phyloP scores from a whole-genome alignment of 495 filamentous ascomycete species.

The Evansstolkia leycettana region DNA sequence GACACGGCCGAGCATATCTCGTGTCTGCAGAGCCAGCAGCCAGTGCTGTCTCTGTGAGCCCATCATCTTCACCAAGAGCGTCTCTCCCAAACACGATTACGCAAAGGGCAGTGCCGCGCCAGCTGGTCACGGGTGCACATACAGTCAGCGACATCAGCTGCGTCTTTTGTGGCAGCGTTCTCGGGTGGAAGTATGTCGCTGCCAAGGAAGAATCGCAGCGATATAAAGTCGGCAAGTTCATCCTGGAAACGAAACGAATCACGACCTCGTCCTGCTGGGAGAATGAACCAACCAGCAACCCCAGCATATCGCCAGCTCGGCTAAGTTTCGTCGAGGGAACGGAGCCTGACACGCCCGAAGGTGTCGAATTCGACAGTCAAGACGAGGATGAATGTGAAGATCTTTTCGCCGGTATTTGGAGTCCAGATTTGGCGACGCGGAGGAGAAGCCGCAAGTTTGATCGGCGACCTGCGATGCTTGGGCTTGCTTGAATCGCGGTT shows the following conservation, averaged over 20 bases:
- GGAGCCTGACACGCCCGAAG: constrained; percentile 7
- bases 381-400: constrained; percentile 96
- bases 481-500: constrained; percentile 10
- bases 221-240: constrained; percentile 95
- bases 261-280: constrained; percentile 60
- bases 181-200: constrained; percentile 92
- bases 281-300: constrained; percentile 14
- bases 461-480: constrained; percentile 15
- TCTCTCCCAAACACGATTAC: constrained; percentile 43
- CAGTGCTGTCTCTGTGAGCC: constrained; percentile 16
- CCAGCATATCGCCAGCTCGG: neutral
- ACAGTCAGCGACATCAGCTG: constrained; percentile 46
- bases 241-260: constrained; percentile 76
- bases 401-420: constrained; percentile 82
- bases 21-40: constrained; percentile 38
- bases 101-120: constrained; percentile 51
- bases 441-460: constrained; percentile 43
- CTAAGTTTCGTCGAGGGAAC: neutral
- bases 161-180: constrained; percentile 48
- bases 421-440: constrained; percentile 51
- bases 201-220: constrained; percentile 69
- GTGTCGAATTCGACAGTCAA: constrained; percentile 71
- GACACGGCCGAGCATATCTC: constrained; percentile 88
- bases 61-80: constrained; percentile 19
- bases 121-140: constrained; percentile 69